A percentile compares a stretch with the other conserved stretches of the same genome.
phyloP scores from a whole-genome alignment of 108 stramenopile species.

The Epipyxis sp. region DNA sequence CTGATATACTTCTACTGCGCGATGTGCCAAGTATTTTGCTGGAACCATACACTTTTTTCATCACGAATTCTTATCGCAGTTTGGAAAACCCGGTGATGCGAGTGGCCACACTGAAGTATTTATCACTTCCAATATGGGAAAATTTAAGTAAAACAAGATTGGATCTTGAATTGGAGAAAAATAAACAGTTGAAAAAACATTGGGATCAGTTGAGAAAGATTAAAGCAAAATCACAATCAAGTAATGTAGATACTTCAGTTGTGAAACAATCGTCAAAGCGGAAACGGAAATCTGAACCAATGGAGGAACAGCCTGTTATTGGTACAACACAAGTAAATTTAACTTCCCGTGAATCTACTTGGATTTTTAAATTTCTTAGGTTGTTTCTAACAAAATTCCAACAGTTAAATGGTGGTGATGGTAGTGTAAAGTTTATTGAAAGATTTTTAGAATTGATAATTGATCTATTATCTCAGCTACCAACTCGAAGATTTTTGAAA shows the following conservation, averaged over 20 bases:
- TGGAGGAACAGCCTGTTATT: slow-evolving; percentile 13
- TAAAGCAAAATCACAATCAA: background rate
- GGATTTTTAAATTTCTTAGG: no score
- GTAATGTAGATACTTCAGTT: background rate
- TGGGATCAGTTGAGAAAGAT: background rate
- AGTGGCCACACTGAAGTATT: background rate
- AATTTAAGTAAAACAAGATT: slow-evolving; percentile 25
- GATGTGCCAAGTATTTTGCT: background rate
- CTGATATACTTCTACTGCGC: background rate
- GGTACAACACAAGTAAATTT: background rate
- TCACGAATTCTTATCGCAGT: background rate
- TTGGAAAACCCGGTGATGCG: background rate
- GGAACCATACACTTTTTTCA: background rate
- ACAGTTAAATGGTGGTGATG: background rate
- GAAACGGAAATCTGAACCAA: slow-evolving; percentile 31
- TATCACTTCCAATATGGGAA: slow-evolving; percentile 49
- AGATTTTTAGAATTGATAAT: slow-evolving; percentile 50
- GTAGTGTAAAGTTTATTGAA: background rate
- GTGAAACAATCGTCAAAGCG: slow-evolving; percentile 33
- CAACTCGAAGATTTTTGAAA: slow-evolving; percentile 57
- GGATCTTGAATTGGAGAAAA: slow-evolving; percentile 17
- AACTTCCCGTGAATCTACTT: slow-evolving; percentile 7
- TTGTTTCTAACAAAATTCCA: slow-evolving; percentile 8
- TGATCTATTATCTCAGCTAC: slow-evolving; percentile 51
- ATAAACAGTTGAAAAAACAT: slow-evolving; percentile 50